Evolutionary conservation across 2,329 filamentous ascomycete species (phyloP), one percentile per base, ranked within the genome.

Genomic region (Tolypocladium capitatum): DNA sequence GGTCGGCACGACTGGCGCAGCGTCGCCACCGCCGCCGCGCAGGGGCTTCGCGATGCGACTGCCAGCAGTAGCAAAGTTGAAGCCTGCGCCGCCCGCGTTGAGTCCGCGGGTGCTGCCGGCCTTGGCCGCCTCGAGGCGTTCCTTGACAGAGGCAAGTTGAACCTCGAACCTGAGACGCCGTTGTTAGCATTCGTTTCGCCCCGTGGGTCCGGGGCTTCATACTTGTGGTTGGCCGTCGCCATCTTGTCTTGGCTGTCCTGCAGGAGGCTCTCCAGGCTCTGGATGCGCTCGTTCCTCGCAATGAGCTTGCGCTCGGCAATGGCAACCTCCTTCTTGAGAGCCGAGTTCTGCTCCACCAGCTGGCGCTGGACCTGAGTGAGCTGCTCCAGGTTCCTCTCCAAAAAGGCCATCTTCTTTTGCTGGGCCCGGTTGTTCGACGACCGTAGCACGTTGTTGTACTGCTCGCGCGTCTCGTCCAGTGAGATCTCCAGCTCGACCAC

Each of bases 391-490:
- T 98, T 98, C 62, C 92, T 84, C 73, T 98, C 92, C 45, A 98
- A 72, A 77, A 98, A 98, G 16, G 92, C 94, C 86, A 98, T 97
- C 79, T 98, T 98, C 84, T 98, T 98, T 70, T 98, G 92, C 72
- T 98, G 92, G 24, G 92, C 91, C 50, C 92, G 85, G 74, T 94
- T 97, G 74, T 98, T 98, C 56, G 88, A 95, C 45, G 88, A 92
- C 48, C 91, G 84, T 49, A 98, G 78, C 51, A 98, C 92, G 59
- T 95, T 96, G 74, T 98, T 97, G 72, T 98, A 98, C 70, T 98
- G 92, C 72, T 98, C 92, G 48, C 92, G 81, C 1, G 92, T 96
- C 73, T 96, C 90, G 62, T 98, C 92, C 45, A 98, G 78, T 33
- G 87, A 94, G 60, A 98, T 98, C 68, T 98, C 92, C 28, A 98